Conservation (phyloP, 306 rosid genomes). For the Acacia melanoxylon region DNA sequence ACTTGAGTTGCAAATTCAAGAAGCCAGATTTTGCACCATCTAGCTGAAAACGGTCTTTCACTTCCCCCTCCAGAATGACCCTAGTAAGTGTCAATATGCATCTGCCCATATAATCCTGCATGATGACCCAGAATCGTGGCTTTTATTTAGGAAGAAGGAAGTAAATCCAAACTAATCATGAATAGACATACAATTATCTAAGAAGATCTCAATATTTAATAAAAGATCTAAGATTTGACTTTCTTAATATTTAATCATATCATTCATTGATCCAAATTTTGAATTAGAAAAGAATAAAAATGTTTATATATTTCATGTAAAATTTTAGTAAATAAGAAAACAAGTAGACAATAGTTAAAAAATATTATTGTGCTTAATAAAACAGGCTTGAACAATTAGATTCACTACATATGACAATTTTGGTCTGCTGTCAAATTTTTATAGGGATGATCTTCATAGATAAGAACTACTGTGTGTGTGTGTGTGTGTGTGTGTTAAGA, state of each 20-base stretch:
- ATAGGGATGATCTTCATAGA: not conserved
- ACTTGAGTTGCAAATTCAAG: constrained; percentile 83
- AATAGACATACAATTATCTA: not conserved
- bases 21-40: constrained; percentile 87
- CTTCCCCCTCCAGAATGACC: constrained; percentile 89
- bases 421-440: not conserved
- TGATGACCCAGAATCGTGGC: not conserved
- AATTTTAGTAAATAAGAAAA: not conserved
- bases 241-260: not conserved
- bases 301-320: not conserved
- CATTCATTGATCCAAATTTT: not conserved
- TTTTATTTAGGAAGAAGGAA: not conserved
- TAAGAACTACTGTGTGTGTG: not conserved
- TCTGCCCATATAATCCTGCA: constrained; percentile 92
- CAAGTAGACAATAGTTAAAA: not conserved
- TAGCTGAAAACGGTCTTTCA: constrained; percentile 67
- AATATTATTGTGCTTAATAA: too few species aligned
- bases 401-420: not conserved
- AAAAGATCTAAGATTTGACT: not conserved
- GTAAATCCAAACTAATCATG: not conserved
- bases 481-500: not conserved
- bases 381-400: not conserved
- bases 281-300: not conserved
- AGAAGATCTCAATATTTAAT: not conserved
- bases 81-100: constrained; percentile 87